Conservation (phyloP, 176 grass and related monocot species). For the Triticum dicoccoides region DNA sequence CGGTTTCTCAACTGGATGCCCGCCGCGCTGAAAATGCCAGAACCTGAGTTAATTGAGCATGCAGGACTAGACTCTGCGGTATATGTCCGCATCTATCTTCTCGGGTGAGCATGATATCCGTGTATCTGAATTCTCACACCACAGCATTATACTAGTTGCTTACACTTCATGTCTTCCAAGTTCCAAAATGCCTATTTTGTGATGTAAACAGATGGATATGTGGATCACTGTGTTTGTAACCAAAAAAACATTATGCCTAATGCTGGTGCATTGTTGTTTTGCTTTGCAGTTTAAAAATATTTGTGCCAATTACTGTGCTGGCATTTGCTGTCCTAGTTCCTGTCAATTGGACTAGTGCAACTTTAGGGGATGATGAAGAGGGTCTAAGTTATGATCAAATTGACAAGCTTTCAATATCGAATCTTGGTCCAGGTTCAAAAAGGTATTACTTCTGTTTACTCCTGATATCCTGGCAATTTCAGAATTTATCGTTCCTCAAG, state of each 20-base stretch:
- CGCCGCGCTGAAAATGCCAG: constrained; percentile 84
- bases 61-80: constrained; percentile 85
- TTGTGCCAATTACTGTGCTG: constrained; percentile 75
- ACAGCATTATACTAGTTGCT: background rate
- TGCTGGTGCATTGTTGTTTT: constrained; percentile 13
- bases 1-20: constrained; percentile 98
- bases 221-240: background rate
- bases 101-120: constrained; percentile 58
- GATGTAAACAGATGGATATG: background rate
- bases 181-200: background rate
- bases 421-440: constrained; percentile 72
- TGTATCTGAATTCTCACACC: constrained; percentile 10
- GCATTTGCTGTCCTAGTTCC: constrained; percentile 72
- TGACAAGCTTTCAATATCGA: constrained; percentile 96
- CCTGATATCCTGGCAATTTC: background rate
- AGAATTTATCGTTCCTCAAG: background rate
- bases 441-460: constrained; percentile 48
- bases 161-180: background rate
- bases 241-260: background rate
- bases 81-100: constrained; percentile 89
- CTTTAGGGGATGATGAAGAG: constrained; percentile 41
- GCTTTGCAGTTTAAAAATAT: constrained; percentile 80
- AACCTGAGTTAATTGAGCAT: constrained; percentile 80
- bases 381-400: constrained; percentile 66
- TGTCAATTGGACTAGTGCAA: constrained; percentile 87